Evolutionary conservation across 164 flowering plant species (phyloP).

Genomic region (Piper longum): DNA sequence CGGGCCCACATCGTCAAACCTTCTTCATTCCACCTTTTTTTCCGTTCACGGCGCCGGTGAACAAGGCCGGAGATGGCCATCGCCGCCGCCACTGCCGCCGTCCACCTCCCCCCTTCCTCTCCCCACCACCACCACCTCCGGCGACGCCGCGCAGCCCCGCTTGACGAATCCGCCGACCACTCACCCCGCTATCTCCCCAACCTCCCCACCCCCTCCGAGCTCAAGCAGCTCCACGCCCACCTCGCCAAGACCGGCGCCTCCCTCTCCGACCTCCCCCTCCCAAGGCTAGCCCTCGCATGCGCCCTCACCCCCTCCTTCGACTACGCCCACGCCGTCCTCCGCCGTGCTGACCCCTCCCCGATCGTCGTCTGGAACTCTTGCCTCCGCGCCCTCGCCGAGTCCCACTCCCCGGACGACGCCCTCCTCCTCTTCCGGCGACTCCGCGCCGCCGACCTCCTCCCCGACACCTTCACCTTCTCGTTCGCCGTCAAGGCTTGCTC

Average conservation of each 20-base stretch:
- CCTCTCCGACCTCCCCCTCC: conserved; percentile 32
- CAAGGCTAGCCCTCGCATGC: conserved; percentile 34
- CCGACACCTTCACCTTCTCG: conserved; percentile 48
- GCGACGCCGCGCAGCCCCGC: background rate
- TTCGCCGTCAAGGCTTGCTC: conserved; percentile 56
- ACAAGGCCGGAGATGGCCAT: background rate
- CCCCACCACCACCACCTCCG: conserved; percentile 2
- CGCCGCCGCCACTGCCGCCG: background rate
- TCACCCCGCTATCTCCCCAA: conserved; percentile 10
- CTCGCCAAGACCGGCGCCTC: conserved; percentile 36
- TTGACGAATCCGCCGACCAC: background rate
- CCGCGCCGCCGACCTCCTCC: conserved; percentile 18
- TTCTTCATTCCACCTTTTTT: no score
- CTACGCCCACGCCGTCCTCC: conserved; percentile 34
- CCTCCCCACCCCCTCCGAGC: conserved; percentile 42
- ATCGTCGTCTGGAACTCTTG: conserved; percentile 39
- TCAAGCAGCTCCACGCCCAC: conserved; percentile 47
- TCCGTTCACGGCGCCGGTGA: no score
- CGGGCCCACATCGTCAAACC: no score
- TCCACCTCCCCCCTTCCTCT: conserved; percentile 7
- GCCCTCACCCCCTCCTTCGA: conserved; percentile 28
- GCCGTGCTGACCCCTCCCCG: conserved; percentile 12
- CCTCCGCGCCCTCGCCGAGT: conserved; percentile 35
- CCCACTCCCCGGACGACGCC: conserved; percentile 32
- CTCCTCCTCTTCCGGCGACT: conserved; percentile 29